Evolutionary conservation across 2,329 filamentous ascomycete species (phyloP).

Genomic region (Botrytis tulipae): DNA sequence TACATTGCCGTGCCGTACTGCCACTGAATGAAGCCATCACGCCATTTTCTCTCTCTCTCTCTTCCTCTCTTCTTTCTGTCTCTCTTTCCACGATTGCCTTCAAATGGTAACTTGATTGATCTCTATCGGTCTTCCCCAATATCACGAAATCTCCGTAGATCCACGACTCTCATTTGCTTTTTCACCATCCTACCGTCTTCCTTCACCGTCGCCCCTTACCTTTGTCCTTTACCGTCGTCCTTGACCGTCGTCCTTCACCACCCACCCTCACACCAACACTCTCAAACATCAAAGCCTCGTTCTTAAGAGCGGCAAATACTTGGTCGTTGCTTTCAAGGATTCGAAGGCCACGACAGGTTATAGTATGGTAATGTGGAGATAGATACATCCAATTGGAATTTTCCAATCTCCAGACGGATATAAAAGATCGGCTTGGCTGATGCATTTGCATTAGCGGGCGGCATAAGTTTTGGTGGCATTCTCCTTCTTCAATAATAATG

Average conservation of each 20-base stretch:
- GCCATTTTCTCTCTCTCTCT: background rate
- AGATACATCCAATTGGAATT: slow-evolving; percentile 8
- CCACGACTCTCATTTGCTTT: background rate
- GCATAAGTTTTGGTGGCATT: slow-evolving; percentile 2
- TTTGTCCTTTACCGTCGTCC: background rate
- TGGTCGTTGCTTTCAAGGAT: background rate
- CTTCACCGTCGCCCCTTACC: background rate
- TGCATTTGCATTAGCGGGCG: slow-evolving; percentile 19
- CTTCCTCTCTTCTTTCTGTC: background rate
- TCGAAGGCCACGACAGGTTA: background rate
- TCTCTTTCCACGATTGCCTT: background rate
- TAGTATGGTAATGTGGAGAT: slow-evolving; percentile 1
- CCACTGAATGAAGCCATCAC: background rate
- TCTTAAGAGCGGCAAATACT: slow-evolving; percentile 1
- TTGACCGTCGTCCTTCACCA: background rate
- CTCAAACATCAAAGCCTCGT: background rate
- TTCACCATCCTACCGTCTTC: background rate
- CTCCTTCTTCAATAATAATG: background rate
- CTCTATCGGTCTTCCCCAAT: slow-evolving; percentile 7
- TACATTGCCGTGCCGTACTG: background rate
- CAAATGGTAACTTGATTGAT: background rate
- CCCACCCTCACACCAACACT: background rate
- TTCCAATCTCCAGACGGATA: slow-evolving; percentile 4
- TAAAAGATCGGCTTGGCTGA: slow-evolving; percentile 16
- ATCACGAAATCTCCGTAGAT: background rate